phyloP scores from a whole-genome alignment of 768 basidiomycete genomes.

The Paxillus involutus region DNA sequence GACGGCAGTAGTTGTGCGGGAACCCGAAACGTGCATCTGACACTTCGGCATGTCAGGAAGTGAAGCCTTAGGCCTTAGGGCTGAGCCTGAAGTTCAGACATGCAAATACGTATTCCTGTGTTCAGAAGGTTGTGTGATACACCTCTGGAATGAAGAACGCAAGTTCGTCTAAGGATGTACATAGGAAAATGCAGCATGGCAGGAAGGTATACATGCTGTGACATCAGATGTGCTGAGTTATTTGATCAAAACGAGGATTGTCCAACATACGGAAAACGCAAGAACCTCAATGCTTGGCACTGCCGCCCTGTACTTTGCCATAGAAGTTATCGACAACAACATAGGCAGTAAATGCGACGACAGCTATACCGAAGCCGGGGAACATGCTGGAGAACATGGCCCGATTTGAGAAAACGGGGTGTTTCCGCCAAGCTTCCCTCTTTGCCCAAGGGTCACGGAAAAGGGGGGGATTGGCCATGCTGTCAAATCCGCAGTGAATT shows the following conservation, averaged over 20 bases:
- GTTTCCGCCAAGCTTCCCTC: constrained; percentile 89
- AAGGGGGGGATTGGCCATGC: constrained; percentile 66
- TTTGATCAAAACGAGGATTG: neutral
- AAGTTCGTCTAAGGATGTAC: neutral
- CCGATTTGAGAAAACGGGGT: constrained; percentile 82
- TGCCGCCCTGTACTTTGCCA: constrained; percentile 35
- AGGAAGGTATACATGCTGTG: neutral
- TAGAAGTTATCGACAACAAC: constrained; percentile 81
- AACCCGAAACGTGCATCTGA: too few relatives aligned
- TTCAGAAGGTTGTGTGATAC: constrained; percentile 3
- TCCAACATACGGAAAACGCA: neutral
- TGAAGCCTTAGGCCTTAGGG: too few relatives aligned
- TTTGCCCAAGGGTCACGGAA: constrained; percentile 96
- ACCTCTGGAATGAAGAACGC: constrained; percentile 7
- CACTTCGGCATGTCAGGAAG: too few relatives aligned
- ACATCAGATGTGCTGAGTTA: neutral
- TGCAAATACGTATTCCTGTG: neutral
- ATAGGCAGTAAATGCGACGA: constrained; percentile 90
- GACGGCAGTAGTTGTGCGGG: too few relatives aligned
- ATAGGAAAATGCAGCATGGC: neutral
- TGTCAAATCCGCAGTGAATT: constrained; percentile 16
- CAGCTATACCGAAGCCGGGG: constrained; percentile 92
- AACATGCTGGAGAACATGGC: constrained; percentile 89
- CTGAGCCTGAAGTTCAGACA: too few relatives aligned
- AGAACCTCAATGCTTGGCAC: constrained; percentile 11